phyloP scores from a whole-genome alignment of 2,329 filamentous ascomycete species.

The Teratosphaeria viscida region DNA sequence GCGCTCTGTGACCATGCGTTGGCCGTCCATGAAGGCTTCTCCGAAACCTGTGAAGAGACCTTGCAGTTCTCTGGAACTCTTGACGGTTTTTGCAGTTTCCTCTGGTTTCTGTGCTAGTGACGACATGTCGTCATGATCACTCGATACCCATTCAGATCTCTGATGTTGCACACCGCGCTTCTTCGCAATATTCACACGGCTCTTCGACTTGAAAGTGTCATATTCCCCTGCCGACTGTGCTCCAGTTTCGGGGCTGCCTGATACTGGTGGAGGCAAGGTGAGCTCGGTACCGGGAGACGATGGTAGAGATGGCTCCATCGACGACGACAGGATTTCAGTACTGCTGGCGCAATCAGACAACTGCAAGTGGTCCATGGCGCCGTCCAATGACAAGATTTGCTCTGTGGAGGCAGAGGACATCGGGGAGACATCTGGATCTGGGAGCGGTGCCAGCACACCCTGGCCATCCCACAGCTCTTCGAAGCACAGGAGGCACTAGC shows the following conservation, averaged over 20 bases:
- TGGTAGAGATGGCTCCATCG: background rate
- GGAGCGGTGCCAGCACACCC: slow-evolving; percentile 2
- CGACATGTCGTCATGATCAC: background rate
- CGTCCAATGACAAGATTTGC: background rate
- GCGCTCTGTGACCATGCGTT: background rate
- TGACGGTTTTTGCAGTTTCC: background rate
- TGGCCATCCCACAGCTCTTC: slow-evolving; percentile 7
- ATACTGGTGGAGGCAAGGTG: background rate
- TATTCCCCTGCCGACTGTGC: background rate
- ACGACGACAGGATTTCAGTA: background rate
- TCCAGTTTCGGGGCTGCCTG: background rate
- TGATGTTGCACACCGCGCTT: background rate
- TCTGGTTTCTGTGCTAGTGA: background rate
- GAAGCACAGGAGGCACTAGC: slow-evolving; percentile 6
- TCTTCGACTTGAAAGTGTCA: background rate
- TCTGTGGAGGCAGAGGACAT: background rate
- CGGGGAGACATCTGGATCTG: background rate
- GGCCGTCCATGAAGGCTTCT: slow-evolving; percentile 4
- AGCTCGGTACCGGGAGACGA: background rate
- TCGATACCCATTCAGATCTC: background rate
- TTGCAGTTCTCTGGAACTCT: background rate
- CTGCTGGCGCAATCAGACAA: background rate
- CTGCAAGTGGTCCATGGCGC: background rate
- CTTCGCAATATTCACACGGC: background rate
- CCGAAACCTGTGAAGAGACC: slow-evolving; percentile 2